Evolutionary conservation across 2,329 filamentous ascomycete species (phyloP), one percentile per base, ranked within the genome.

Genomic region (Phyllosticta citribraziliensis): DNA sequence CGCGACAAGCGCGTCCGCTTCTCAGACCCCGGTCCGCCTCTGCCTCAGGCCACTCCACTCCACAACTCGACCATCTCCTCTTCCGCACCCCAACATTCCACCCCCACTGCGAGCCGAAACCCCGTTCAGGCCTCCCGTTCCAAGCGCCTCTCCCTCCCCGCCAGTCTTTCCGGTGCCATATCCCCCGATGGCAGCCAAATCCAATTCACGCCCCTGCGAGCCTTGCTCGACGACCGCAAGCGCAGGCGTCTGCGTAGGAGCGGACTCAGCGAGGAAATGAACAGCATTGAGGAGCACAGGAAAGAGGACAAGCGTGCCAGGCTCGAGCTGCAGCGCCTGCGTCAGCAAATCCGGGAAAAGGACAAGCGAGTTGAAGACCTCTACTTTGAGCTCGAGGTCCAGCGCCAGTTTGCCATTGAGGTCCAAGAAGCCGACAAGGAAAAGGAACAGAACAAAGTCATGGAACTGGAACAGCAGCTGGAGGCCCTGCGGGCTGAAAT

Each of bases 261-360:
- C 66, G 73, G 74, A 57, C 68, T 74, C 6, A 74, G 73, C 65
- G 73, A 77, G 62, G 72, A 75, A 65, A 70, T 76, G 56, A 75
- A 73, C 60, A 66, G 67, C 30, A 70, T 74, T 56, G 71, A 75
- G 24, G 69, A 72, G 55, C 69, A 74, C 63, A 67, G 71, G 64
- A 72, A 70, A 66, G 66, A 72, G 56, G 71, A 74, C 61, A 69
- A 67, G 63, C 73, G 70, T 68, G 60, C 64, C 14, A 61, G 62
- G 20, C 65, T 68, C 35, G 70, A 71, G 63, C 65, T 75, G n/a
- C 60, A 72, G 14, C 68, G 72, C 52, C 67, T 77, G 2, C 71
- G 69, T 52, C 65, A 68, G 30, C 71, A 76, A 66, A 70, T 77
- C 40, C 63, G 65, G 5, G 69, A 71, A 47, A 73, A 70, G 60